Base-by-base conservation (phyloP, 1,139 yeast genomes). In the Zygoascus sp. region DNA sequence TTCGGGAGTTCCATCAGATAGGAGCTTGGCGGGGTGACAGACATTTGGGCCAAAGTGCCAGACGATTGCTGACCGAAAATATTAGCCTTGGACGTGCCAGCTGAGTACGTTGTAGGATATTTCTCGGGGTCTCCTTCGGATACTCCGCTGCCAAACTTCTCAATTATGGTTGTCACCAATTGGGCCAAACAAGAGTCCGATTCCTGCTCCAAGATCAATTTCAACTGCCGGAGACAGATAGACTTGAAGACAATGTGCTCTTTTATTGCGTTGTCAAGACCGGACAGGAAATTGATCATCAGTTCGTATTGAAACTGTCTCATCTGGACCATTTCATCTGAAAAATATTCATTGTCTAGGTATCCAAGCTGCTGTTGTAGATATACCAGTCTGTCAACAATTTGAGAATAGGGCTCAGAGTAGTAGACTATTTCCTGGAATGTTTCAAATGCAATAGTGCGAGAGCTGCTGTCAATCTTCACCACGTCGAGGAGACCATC, bases 401-500 rank as follows among this genome's bases (percentile, higher is more conserved):
- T 11, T 17, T 16, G 27, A 7, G 34, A 22, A 32, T 21, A 7
- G 5, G 35, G 43, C 25, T 40, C 43, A 15, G 37, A 19, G 11
- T 32, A 30, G n/a, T 20, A 30, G 8, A 22, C 20, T 8, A 40
- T 40, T 1, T 28, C 28, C 21, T 30, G 36, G 27, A 40, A 8
- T 2, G 17, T 22, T 13, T 19, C 27, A n/a, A 30, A 32, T n/a
- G 30, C 35, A 11, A 17, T 23, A 23, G 36, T 25, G 9, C 10
- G n/a, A 9, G 9, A n/a, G 10, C 37, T 11, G n/a, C 9, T 17
- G 4, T 30, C 37, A 2, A 20, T 16, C 10, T 21, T 45, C 45
- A 58, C 47, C 6, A 55, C 50, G 5, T 55, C 59, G 3, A 53
- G 43, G 32, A 62, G 48, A 6, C 44, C 28, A 13, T 57, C 53